Base-by-base conservation (phyloP, 106 monocot genomes). In the Allium fistulosum region DNA sequence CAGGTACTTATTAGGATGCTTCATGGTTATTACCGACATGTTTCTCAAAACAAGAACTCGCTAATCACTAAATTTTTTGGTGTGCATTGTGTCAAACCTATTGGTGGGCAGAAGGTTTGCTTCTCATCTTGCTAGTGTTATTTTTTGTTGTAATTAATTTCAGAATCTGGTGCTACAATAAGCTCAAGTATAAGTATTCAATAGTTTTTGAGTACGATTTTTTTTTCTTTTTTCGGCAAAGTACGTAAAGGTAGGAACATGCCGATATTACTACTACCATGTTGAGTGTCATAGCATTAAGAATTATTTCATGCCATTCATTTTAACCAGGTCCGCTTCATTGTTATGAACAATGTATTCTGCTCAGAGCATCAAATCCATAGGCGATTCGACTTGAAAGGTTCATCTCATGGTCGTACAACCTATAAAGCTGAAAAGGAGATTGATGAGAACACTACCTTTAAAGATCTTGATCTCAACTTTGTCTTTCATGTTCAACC, bases 1-100 rank as follows among this genome's bases (percentile, higher is more conserved):
- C 81, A 96, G 95, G 88, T 91, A 17, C 83, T 96, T 28, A 83
- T 96, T 76, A 83, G 81, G 75, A 96, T 96, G 95, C 67, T 96
- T 11, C 75, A 76, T 16, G 86, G 84, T 72, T 96, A 96, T 72
- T 88, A 80, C 68, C 61, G 71, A 61, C 95, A 96, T 76, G 83
- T 96, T 53, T 73, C 70, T n/a, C 74, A 47, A 17, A 84, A 91
- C 51, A 51, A 77, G n/a, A 86, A 84, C 61, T 81, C 91, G 7
- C 79, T 96, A 22, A 82, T 96, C 17, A 96, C 95, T 7, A 88
- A 79, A 61, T 96, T 96, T 74, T 96, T 73, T 65, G 95, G 95
- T 16, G 86, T 96, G 55, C 95, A 96, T 67, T 96, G 88, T 57
- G 95, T 96, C 66, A 96, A 96, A 78, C 91, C 95, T 59, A 79